These are phyloP conservation scores for Chlorokybus atmophyticus DNA, from an alignment of 139 green algal genomes.

Conservation along the genomic window DNA sequence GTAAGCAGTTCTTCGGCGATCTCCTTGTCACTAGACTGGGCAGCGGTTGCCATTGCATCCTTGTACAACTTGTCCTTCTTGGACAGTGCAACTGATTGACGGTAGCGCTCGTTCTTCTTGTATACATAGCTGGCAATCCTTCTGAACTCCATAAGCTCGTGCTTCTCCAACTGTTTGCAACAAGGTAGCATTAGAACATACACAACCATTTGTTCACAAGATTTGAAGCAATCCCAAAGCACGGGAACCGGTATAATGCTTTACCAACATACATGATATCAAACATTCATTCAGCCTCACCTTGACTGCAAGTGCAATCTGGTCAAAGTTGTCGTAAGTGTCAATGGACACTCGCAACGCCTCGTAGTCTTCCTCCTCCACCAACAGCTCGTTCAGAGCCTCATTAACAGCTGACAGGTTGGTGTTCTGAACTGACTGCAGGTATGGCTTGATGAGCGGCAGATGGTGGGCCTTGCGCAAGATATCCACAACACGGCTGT, in stretches of 20 bases:
- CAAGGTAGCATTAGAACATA: no score
- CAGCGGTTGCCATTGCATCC: slow-evolving; percentile 91
- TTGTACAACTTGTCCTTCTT: slow-evolving; percentile 47
- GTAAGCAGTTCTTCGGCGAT: slow-evolving; percentile 86
- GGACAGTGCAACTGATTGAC: slow-evolving; percentile 31
- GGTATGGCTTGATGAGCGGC: slow-evolving; percentile 90
- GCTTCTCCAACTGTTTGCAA: slow-evolving; percentile 61
- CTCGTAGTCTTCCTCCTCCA: slow-evolving; percentile 93
- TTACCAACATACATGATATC: background rate
- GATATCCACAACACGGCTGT: slow-evolving; percentile 80
- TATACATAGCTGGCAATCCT: slow-evolving; percentile 80
- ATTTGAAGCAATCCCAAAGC: no score
- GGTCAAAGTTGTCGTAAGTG: slow-evolving; percentile 95
- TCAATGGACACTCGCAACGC: slow-evolving; percentile 65
- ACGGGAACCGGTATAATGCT: no score
- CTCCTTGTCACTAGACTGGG: slow-evolving; percentile 36
- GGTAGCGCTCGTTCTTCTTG: slow-evolving; percentile 60
- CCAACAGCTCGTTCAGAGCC: slow-evolving; percentile 83
- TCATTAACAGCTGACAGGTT: slow-evolving; percentile 84
- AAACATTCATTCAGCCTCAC: no score
- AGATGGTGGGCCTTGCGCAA: slow-evolving; percentile 70
- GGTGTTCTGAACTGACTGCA: slow-evolving; percentile 77
- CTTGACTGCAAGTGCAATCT: slow-evolving; percentile 45
- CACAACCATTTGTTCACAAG: no score
- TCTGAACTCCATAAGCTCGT: slow-evolving; percentile 94